A percentile compares a stretch with the other conserved stretches of the same genome.
Evolutionary conservation across 768 basidiomycete species (phyloP).

Genomic region (Cytidiella melzeri): DNA sequence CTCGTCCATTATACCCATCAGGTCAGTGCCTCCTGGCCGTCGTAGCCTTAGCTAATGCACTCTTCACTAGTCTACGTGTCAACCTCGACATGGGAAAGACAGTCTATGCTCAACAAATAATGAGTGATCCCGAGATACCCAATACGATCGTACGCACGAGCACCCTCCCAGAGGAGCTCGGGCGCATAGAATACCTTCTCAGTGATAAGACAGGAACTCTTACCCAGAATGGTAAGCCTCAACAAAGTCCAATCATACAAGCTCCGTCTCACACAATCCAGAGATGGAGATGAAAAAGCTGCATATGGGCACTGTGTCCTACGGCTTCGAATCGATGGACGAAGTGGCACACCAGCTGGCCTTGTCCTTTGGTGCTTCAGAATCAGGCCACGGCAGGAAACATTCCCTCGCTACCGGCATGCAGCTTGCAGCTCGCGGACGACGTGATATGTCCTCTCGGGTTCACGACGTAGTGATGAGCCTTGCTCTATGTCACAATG

Average conservation of each 20-base stretch:
- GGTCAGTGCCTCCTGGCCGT: conserved; percentile 43
- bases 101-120: conserved; percentile 92
- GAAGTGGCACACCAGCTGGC: conserved; percentile 92
- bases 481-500: conserved; percentile 94
- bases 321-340: conserved; percentile 97
- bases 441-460: conserved; percentile 91
- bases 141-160: conserved; percentile 96
- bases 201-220: conserved; percentile 98
- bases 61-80: conserved; percentile 73
- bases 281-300: conserved; percentile 99
- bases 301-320: conserved; percentile 98
- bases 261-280: conserved; percentile 25
- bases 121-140: conserved; percentile 89
- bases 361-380: conserved; percentile 67
- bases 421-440: conserved; percentile 78
- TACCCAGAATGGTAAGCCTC: conserved; percentile 82
- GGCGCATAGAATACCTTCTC: conserved; percentile 89
- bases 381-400: conserved; percentile 4
- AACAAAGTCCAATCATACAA: not conserved
- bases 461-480: conserved; percentile 90
- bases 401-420: conserved; percentile 62
- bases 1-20: conserved; percentile 98
- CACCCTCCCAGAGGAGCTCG: conserved; percentile 94
- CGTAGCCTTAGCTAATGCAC: not conserved
- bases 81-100: conserved; percentile 99